These are phyloP conservation scores for Leucocoprinus birnbaumii DNA, from an alignment of 768 basidiomycete genomes.

Conservation along the genomic window DNA sequence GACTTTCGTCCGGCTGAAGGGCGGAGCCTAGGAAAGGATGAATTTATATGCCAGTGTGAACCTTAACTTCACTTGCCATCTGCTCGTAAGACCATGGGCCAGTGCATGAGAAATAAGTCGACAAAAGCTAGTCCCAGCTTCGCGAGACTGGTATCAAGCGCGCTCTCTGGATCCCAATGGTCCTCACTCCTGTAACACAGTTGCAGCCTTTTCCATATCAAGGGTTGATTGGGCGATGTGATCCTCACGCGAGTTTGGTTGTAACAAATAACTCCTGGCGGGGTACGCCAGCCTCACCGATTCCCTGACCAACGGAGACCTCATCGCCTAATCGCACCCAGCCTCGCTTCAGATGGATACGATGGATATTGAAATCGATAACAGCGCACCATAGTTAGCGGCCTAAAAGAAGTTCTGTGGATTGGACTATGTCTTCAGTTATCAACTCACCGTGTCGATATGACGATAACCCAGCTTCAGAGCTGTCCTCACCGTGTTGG, in stretches of 20 bases:
- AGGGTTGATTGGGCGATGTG: not conserved
- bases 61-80: not conserved
- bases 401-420: not conserved
- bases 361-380: not conserved
- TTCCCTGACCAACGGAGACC: conserved; percentile 32
- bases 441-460: conserved; percentile 27
- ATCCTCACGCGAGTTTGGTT: conserved; percentile 34
- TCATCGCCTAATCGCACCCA: conserved; percentile 26
- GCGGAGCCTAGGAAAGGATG: conserved; percentile 13
- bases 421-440: conserved; percentile 2
- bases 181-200: conserved; percentile 23
- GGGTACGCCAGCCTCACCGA: conserved; percentile 36
- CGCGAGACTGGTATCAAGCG: conserved; percentile 30
- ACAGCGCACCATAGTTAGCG: conserved; percentile 8
- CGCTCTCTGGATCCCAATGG: conserved; percentile 29
- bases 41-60: not conserved
- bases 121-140: conserved; percentile 39
- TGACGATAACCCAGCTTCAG: conserved; percentile 30
- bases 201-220: conserved; percentile 20
- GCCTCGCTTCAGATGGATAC: not conserved
- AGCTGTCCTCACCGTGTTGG: conserved; percentile 19
- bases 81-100: conserved; percentile 10
- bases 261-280: conserved; percentile 37
- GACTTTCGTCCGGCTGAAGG: conserved; percentile 8
- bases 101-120: conserved; percentile 45